phyloP scores from a whole-genome alignment of 257 asterid species.

The Salvia miltiorrhiza region DNA sequence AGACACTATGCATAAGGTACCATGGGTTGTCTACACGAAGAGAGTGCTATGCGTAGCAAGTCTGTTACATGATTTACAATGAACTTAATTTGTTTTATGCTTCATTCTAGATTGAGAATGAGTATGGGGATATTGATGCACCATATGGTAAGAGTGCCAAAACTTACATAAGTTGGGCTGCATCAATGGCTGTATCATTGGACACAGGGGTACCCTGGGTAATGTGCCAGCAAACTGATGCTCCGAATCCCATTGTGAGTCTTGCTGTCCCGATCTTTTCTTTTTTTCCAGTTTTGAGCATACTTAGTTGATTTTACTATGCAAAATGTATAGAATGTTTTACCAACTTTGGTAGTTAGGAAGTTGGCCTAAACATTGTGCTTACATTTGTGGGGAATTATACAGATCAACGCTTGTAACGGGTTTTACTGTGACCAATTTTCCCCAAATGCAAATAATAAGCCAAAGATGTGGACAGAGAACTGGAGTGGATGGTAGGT shows the following conservation, averaged over 20 bases:
- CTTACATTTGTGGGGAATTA: constrained; percentile 3
- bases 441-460: constrained; percentile 76
- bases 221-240: constrained; percentile 93
- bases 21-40: background rate
- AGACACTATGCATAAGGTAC: background rate
- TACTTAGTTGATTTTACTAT: background rate
- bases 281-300: background rate
- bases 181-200: constrained; percentile 73
- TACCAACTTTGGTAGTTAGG: constrained; percentile 39
- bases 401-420: constrained; percentile 88
- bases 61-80: background rate
- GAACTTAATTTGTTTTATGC: background rate
- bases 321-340: background rate
- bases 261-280: background rate
- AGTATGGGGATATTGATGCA: constrained; percentile 68
- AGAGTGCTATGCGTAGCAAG: background rate
- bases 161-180: constrained; percentile 83
- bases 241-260: constrained; percentile 85
- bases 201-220: constrained; percentile 94
- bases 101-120: constrained; percentile 64
- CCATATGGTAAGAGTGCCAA: constrained; percentile 62
- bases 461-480: constrained; percentile 96
- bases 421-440: constrained; percentile 94
- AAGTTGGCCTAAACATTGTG: background rate
- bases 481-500: constrained; percentile 94